phyloP scores from a whole-genome alignment of 2,329 filamentous ascomycete genomes.

The Chalaropsis ovoidea region DNA sequence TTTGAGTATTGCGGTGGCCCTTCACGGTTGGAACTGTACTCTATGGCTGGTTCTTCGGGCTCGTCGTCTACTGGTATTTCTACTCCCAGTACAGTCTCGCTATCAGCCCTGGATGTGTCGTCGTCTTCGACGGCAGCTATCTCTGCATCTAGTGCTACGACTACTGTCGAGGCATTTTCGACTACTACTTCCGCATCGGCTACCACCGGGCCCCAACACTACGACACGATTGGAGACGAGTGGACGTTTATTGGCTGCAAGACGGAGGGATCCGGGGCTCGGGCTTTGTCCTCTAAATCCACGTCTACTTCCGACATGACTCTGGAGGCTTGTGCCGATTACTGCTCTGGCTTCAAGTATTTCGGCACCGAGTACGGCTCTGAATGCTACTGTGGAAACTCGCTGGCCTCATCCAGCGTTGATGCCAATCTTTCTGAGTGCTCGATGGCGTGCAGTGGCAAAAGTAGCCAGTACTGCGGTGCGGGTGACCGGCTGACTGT shows the following conservation, averaged over 20 bases:
- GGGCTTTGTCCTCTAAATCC: constrained; percentile 32
- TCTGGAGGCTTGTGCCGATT: constrained; percentile 32
- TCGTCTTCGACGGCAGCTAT: too few species aligned
- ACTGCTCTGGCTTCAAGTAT: constrained; percentile 34
- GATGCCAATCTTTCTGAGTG: constrained; percentile 32
- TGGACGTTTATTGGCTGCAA: constrained; percentile 39
- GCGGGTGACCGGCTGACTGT: constrained; percentile 32
- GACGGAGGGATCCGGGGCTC: constrained; percentile 33
- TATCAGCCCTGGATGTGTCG: too few species aligned
- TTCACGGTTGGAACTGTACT: constrained; percentile 32
- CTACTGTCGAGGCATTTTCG: too few species aligned
- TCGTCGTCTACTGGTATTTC: constrained; percentile 17
- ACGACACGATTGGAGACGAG: too few species aligned
- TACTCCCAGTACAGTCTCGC: background rate
- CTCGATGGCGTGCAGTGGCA: constrained; percentile 32
- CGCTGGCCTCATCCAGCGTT: constrained; percentile 29
- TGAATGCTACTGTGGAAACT: constrained; percentile 35
- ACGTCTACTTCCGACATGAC: constrained; percentile 31
- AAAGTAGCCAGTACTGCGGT: constrained; percentile 33
- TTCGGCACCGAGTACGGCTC: constrained; percentile 36
- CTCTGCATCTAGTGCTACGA: too few species aligned
- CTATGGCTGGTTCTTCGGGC: background rate
- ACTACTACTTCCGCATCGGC: too few species aligned
- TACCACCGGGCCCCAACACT: too few species aligned
- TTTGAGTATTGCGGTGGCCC: constrained; percentile 24